Evolutionary conservation across 2,329 filamentous ascomycete species (phyloP).

Genomic region (Fusarium goolgardi): DNA sequence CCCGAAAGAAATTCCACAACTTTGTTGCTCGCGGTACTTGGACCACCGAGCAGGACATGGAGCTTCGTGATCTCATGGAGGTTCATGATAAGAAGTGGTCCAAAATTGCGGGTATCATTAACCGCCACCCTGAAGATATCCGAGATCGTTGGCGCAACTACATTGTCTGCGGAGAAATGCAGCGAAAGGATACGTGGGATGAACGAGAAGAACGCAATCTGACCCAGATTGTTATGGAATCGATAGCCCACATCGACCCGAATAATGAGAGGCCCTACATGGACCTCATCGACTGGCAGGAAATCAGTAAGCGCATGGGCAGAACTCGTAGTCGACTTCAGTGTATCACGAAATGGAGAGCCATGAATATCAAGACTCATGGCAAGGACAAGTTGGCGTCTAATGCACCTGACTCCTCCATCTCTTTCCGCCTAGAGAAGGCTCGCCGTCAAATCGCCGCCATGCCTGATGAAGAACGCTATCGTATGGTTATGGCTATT

Average conservation of each 20-base stretch:
- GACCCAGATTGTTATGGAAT: constrained; percentile 63
- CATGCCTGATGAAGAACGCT: constrained; percentile 60
- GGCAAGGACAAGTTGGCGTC: constrained; percentile 52
- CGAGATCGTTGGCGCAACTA: constrained; percentile 78
- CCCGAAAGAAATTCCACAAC: constrained; percentile 73
- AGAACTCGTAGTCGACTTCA: constrained; percentile 73
- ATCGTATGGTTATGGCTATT: constrained; percentile 58
- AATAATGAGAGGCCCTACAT: constrained; percentile 59
- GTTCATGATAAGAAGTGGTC: constrained; percentile 66
- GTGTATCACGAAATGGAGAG: constrained; percentile 75
- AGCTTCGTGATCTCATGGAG: constrained; percentile 52
- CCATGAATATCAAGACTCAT: constrained; percentile 53
- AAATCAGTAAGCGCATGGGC: constrained; percentile 71
- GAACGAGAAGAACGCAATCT: constrained; percentile 69
- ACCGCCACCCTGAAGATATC: constrained; percentile 73
- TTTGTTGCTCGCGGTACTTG: constrained; percentile 65
- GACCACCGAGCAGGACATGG: constrained; percentile 54
- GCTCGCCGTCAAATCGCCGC: constrained; percentile 56
- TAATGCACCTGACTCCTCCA: constrained; percentile 48
- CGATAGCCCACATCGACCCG: constrained; percentile 61
- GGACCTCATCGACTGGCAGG: constrained; percentile 72
- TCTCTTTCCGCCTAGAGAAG: constrained; percentile 58
- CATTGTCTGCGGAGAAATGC: constrained; percentile 66
- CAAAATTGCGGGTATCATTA: constrained; percentile 69
- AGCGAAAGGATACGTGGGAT: constrained; percentile 68